Conservation (phyloP, 352 stramenopile species). For the Phytopythium ostracodes region DNA sequence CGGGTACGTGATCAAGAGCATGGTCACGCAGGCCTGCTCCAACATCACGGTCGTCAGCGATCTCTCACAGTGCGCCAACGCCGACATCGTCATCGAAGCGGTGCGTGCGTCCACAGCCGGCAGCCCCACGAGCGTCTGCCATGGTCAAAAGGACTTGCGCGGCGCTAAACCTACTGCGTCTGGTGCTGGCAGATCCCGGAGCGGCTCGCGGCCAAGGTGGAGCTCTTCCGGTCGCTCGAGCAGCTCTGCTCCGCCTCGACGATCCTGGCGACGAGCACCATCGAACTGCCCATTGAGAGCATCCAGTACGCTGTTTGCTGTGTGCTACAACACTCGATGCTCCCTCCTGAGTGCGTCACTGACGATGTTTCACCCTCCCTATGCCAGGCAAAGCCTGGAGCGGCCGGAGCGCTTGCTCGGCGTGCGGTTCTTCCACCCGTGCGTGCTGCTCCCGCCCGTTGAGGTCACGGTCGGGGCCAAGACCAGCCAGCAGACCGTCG, state of each 20-base stretch:
- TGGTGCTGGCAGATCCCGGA: conserved; percentile 42
- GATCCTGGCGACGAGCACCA: conserved; percentile 58
- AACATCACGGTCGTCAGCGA: conserved; percentile 44
- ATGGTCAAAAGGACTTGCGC: background rate
- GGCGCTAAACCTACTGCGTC: background rate
- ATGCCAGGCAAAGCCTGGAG: conserved; percentile 20
- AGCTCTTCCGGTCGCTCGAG: conserved; percentile 64
- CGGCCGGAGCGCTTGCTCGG: conserved; percentile 53
- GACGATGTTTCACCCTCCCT: conserved; percentile 11
- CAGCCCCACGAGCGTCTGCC: no score
- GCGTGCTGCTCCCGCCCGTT: conserved; percentile 55
- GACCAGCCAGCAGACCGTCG: conserved; percentile 37
- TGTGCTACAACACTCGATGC: background rate
- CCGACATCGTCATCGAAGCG: conserved; percentile 57
- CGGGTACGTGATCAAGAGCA: conserved; percentile 74
- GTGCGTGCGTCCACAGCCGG: conserved; percentile 29
- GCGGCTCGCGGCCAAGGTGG: conserved; percentile 48
- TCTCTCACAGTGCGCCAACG: conserved; percentile 43
- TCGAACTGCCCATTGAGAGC: conserved; percentile 46
- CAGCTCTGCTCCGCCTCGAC: conserved; percentile 45
- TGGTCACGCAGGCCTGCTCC: conserved; percentile 53
- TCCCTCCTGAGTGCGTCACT: background rate
- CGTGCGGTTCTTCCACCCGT: conserved; percentile 73
- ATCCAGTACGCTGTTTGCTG: conserved; percentile 52
- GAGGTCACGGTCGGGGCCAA: conserved; percentile 41